phyloP scores from a whole-genome alignment of 768 basidiomycete species.

The Phaeotremella fagi region DNA sequence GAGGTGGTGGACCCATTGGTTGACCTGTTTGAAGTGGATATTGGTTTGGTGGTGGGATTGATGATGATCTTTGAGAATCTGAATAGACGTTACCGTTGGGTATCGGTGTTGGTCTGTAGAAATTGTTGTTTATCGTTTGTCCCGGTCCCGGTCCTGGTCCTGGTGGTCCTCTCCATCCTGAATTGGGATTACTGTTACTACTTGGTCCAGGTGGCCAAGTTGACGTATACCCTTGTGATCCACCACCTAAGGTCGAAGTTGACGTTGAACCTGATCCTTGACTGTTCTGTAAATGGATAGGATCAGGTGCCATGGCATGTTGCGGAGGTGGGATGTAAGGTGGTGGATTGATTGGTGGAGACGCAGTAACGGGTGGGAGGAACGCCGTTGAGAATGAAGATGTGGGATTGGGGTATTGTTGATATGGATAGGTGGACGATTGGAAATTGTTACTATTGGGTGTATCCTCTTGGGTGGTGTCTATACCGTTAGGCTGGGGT shows the following conservation, averaged over 20 bases:
- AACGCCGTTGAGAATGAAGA: constrained; percentile 9
- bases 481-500: constrained; percentile 2
- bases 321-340: constrained; percentile 43
- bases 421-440: constrained; percentile 6
- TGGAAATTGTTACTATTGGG: constrained; percentile 7
- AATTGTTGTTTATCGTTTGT: neutral
- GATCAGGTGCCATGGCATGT: constrained; percentile 45
- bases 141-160: neutral
- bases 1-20: neutral
- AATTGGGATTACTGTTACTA: no score
- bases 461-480: neutral
- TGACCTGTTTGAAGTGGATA: neutral
- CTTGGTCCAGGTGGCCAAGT: neutral
- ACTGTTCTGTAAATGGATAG: constrained; percentile 42
- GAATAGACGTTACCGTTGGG: neutral
- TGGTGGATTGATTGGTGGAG: constrained; percentile 32
- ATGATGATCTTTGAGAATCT: neutral
- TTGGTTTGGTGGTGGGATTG: neutral
- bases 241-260: constrained; percentile 4
- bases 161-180: neutral
- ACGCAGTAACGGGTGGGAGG: constrained; percentile 32
- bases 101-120: neutral
- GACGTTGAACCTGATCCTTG: no score
- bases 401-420: neutral
- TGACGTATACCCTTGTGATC: neutral